A percentile compares a stretch with the other conserved stretches of the same genome.
Evolutionary conservation across 164 flowering plant species (phyloP).

Genomic region (Akebia trifoliata): DNA sequence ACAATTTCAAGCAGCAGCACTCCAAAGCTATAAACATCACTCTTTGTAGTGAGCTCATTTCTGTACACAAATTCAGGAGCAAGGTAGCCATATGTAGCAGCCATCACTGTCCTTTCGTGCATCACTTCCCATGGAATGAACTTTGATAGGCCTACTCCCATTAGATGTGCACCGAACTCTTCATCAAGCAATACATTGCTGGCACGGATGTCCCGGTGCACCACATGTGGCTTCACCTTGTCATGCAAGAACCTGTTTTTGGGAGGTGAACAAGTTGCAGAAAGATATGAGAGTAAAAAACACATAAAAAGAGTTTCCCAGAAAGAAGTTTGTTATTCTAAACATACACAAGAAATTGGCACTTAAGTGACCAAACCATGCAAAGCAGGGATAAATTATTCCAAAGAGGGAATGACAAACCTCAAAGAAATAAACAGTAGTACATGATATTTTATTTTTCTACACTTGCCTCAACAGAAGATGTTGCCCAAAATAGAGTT

Average conservation of each 20-base stretch:
- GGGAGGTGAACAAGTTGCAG: background rate
- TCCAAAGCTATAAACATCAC: conserved; percentile 95
- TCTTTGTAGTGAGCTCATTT: conserved; percentile 94
- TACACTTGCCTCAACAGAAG: too few relatives aligned
- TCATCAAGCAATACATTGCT: conserved; percentile 89
- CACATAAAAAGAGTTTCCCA: background rate
- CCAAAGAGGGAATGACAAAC: too few relatives aligned
- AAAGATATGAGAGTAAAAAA: background rate
- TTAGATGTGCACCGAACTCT: conserved; percentile 84
- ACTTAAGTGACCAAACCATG: too few relatives aligned
- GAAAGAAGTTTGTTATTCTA: background rate
- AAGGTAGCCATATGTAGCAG: conserved; percentile 83
- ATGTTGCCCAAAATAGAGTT: too few relatives aligned
- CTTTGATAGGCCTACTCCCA: conserved; percentile 95
- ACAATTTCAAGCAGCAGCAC: conserved; percentile 83
- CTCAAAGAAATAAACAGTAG: too few relatives aligned
- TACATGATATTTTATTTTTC: too few relatives aligned
- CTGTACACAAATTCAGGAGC: conserved; percentile 95
- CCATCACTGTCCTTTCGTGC: conserved; percentile 91
- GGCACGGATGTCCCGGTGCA: conserved; percentile 88
- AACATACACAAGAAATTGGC: background rate
- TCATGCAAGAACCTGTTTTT: conserved; percentile 79
- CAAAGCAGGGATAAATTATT: too few relatives aligned
- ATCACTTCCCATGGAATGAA: conserved; percentile 93
- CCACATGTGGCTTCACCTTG: conserved; percentile 95